These are phyloP conservation scores for Aquanectria penicillioides DNA, from an alignment of 2,329 filamentous ascomycete genomes.

Conservation along the genomic window DNA sequence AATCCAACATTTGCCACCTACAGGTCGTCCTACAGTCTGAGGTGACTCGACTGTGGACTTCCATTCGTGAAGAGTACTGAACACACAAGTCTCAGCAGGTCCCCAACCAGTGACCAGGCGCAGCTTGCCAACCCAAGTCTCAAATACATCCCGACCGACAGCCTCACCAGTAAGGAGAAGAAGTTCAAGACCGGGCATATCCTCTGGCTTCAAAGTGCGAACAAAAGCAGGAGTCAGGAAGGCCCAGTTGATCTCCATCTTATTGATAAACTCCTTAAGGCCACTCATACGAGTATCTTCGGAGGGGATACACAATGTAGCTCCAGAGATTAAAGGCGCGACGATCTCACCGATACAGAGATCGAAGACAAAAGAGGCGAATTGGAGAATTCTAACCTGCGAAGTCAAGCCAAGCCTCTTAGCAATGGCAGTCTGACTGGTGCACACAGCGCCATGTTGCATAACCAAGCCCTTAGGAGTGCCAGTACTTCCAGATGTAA, in stretches of 20 bases:
- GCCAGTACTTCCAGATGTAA: conserved; percentile 66
- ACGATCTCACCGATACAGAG: conserved; percentile 51
- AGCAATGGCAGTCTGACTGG: neutral
- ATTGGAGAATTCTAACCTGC: conserved; percentile 30
- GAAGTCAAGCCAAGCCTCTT: neutral
- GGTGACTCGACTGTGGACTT: conserved; percentile 37
- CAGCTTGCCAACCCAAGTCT: conserved; percentile 7
- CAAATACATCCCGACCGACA: conserved; percentile 14
- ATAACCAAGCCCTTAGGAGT: conserved; percentile 62
- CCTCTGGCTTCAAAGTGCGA: neutral
- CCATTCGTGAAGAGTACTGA: conserved; percentile 18
- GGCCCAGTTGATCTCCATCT: neutral
- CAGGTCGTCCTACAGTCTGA: neutral
- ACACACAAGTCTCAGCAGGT: conserved; percentile 21
- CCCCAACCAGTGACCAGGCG: conserved; percentile 23
- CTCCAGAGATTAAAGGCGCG: conserved; percentile 49
- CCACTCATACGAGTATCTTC: conserved; percentile 32
- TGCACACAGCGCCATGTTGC: neutral
- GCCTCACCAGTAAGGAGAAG: conserved; percentile 22
- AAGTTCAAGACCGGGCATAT: conserved; percentile 3
- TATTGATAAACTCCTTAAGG: neutral
- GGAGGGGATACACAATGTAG: conserved; percentile 50
- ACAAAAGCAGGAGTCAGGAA: conserved; percentile 14
- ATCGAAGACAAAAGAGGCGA: conserved; percentile 50
- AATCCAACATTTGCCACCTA: conserved; percentile 3